A percentile compares a stretch with the other conserved stretches of the same genome.
phyloP scores from a whole-genome alignment of 2,329 filamentous ascomycete species.

The Lecanicillium sp. region DNA sequence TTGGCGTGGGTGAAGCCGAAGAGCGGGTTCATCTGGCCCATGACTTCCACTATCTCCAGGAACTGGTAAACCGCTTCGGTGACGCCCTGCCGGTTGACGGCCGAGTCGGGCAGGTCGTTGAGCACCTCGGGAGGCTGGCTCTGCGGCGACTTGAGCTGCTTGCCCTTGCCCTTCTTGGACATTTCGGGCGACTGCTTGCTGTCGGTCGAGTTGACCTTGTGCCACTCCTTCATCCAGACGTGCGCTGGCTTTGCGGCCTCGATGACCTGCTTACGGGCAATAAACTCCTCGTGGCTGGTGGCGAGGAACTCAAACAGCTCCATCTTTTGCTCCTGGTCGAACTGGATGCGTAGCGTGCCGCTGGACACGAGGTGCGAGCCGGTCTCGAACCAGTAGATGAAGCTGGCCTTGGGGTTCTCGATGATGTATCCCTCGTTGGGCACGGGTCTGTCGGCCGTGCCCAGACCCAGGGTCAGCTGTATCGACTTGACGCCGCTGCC shows the following conservation, averaged over 20 bases:
- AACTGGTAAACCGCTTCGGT: slow-evolving; percentile 58
- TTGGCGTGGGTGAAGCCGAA: slow-evolving; percentile 54
- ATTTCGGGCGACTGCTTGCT: slow-evolving; percentile 57
- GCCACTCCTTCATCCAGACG: slow-evolving; percentile 61
- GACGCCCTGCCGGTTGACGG: slow-evolving; percentile 53
- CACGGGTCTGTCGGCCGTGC: slow-evolving; percentile 48
- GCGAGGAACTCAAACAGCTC: slow-evolving; percentile 80
- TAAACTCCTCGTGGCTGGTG: slow-evolving; percentile 71
- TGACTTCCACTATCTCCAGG: slow-evolving; percentile 61
- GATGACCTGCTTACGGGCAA: slow-evolving; percentile 62
- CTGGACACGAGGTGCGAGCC: slow-evolving; percentile 72
- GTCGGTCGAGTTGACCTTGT: slow-evolving; percentile 51
- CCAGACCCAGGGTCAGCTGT: slow-evolving; percentile 75
- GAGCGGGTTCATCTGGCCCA: slow-evolving; percentile 60
- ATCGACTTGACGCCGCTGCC: slow-evolving; percentile 80
- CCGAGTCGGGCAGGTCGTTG: slow-evolving; percentile 53
- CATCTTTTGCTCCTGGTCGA: slow-evolving; percentile 73
- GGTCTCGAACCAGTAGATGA: slow-evolving; percentile 85
- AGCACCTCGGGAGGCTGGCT: slow-evolving; percentile 51
- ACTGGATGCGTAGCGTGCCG: slow-evolving; percentile 73
- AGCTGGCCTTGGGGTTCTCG: slow-evolving; percentile 67
- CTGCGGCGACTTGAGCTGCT: slow-evolving; percentile 53
- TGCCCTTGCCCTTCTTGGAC: slow-evolving; percentile 59
- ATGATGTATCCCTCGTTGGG: slow-evolving; percentile 65
- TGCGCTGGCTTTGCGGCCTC: slow-evolving; percentile 56